phyloP scores from a whole-genome alignment of 1,284 basidiomycete species.

The Ganoderma leucocontextum region DNA sequence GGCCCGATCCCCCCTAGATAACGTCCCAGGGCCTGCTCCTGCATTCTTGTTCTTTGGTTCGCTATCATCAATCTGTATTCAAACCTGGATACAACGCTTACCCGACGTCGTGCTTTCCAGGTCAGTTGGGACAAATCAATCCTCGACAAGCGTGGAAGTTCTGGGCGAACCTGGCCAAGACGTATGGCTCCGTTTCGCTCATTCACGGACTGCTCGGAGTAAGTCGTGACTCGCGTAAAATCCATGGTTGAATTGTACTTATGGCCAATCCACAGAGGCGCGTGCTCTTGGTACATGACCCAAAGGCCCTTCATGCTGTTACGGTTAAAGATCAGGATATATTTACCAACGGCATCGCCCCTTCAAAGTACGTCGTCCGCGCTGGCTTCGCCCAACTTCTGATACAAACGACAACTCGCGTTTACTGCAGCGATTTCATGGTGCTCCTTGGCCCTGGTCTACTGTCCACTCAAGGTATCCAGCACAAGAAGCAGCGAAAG shows the following conservation, averaged over 20 bases:
- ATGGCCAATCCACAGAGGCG: slow-evolving; percentile 8
- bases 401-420: not conserved
- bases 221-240: not conserved
- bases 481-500: slow-evolving; percentile 15
- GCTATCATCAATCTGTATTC: not conserved
- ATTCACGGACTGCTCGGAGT: slow-evolving; percentile 33
- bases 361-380: slow-evolving; percentile 4
- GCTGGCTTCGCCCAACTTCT: not conserved
- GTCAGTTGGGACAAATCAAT: not conserved
- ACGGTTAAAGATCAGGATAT: slow-evolving; percentile 21
- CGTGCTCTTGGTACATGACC: slow-evolving; percentile 11
- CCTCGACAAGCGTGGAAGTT: slow-evolving; percentile 6
- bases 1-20: not conserved
- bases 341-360: not conserved
- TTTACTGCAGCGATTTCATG: not conserved
- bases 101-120: not conserved
- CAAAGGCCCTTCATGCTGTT: slow-evolving; percentile 16
- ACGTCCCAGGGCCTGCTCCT: not conserved
- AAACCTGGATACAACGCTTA: not conserved
- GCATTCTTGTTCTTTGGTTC: not conserved
- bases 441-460: slow-evolving; percentile 13
- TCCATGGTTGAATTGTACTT: not conserved
- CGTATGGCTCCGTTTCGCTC: slow-evolving; percentile 32
- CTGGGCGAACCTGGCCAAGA: slow-evolving; percentile 11
- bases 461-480: slow-evolving; percentile 1